These are phyloP conservation scores for Rutstroemia sp. DNA, from an alignment of 2,329 filamentous ascomycete genomes.

Conservation along the genomic window DNA sequence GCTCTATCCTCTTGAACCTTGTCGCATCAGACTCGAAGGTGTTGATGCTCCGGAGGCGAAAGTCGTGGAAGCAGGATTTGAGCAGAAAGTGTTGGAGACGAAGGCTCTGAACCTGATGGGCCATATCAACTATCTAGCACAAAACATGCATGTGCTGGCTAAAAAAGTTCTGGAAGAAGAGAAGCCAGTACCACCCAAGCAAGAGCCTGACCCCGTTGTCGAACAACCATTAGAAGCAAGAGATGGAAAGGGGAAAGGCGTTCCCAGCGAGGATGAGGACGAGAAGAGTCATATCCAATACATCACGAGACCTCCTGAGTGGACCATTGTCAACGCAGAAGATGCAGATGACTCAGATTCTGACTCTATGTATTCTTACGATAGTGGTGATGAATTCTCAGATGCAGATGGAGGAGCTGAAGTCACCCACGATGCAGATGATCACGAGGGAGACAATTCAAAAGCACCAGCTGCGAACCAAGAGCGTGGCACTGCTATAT, in stretches of 20 bases:
- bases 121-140: constrained; percentile 66
- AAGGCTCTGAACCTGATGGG: constrained; percentile 58
- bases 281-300: constrained; percentile 60
- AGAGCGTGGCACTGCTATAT: constrained; percentile 70
- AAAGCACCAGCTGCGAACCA: constrained; percentile 16
- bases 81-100: constrained; percentile 47
- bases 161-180: constrained; percentile 39
- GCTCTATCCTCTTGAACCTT: constrained; percentile 63
- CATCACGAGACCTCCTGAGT: constrained; percentile 73
- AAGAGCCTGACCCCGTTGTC: constrained; percentile 7
- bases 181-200: neutral
- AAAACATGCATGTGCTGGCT: constrained; percentile 62
- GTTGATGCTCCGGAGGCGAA: constrained; percentile 53
- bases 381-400: constrained; percentile 24
- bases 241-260: constrained; percentile 10
- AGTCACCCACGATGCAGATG: constrained; percentile 30
- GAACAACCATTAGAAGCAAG: neutral
- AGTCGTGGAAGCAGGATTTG: constrained; percentile 58
- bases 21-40: constrained; percentile 58
- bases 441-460: constrained; percentile 6
- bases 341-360: constrained; percentile 37
- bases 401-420: constrained; percentile 36
- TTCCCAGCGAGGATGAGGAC: constrained; percentile 24
- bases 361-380: constrained; percentile 39
- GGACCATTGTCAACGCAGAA: constrained; percentile 41